A percentile compares a stretch with the other conserved stretches of the same genome.
Evolutionary conservation across 139 green algal species (phyloP).

Genomic region (Haematococcus lacustris): DNA sequence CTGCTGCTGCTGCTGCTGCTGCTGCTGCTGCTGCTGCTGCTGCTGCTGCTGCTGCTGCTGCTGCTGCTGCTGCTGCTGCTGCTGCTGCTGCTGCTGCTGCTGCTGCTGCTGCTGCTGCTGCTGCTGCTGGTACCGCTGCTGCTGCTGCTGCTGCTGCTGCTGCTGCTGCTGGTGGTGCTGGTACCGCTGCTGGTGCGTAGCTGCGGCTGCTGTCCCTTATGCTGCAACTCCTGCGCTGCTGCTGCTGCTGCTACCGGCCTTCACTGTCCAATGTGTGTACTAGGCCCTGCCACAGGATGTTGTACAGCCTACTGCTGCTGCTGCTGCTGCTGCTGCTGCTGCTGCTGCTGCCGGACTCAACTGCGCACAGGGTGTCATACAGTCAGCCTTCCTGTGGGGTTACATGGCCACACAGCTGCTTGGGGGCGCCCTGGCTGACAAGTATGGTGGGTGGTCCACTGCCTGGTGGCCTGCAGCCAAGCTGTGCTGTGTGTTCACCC

Average conservation of each 20-base stretch:
- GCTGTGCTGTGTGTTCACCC: neutral
- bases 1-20: neutral
- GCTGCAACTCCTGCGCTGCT: neutral
- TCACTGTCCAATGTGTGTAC: neutral
- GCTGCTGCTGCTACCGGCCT: neutral
- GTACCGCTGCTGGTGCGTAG: too few species aligned
- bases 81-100: conserved; percentile 7
- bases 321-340: neutral
- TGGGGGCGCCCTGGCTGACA: conserved; percentile 80
- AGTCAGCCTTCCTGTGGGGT: conserved; percentile 89
- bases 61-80: neutral
- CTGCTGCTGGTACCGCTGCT: too few species aligned
- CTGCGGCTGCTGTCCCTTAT: neutral
- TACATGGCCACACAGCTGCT: conserved; percentile 86
- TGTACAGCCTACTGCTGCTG: conserved; percentile 29
- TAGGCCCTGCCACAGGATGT: conserved; percentile 15
- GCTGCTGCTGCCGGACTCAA: neutral
- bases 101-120: conserved; percentile 11
- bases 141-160: neutral
- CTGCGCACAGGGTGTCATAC: conserved; percentile 70
- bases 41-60: conserved; percentile 1
- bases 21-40: neutral
- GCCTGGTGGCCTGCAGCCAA: neutral
- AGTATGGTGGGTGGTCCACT: conserved; percentile 35
- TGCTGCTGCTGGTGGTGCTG: too few species aligned